These are phyloP conservation scores for Elaphomyces granulatus DNA, from an alignment of 495 filamentous ascomycete species.

Conservation along the genomic window DNA sequence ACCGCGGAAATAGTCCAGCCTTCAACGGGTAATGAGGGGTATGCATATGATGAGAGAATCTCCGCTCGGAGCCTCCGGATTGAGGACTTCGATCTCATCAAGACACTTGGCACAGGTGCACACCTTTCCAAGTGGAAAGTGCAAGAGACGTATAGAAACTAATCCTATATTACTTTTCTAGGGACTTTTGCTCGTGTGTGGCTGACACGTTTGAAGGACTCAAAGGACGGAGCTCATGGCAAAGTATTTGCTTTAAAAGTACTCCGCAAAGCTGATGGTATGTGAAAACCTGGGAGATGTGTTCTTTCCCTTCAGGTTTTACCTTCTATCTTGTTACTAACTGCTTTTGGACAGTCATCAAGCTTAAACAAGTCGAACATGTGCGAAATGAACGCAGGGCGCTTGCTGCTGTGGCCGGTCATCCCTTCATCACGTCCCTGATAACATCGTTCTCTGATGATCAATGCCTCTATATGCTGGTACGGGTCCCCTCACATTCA, in stretches of 20 bases:
- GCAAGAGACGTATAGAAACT: slow-evolving; percentile 6
- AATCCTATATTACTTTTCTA: slow-evolving; percentile 18
- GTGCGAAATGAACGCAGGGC: slow-evolving; percentile 86
- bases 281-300: slow-evolving; percentile 4
- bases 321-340: slow-evolving; percentile 3
- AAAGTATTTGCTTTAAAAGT: slow-evolving; percentile 91
- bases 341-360: slow-evolving; percentile 61
- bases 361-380: slow-evolving; percentile 94
- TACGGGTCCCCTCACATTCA: slow-evolving; percentile 32
- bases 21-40: slow-evolving; percentile 24
- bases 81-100: slow-evolving; percentile 69
- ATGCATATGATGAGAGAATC: slow-evolving; percentile 13
- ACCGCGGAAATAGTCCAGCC: slow-evolving; percentile 31
- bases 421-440: slow-evolving; percentile 92
- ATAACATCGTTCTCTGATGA: slow-evolving; percentile 80
- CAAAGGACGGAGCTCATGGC: slow-evolving; percentile 23
- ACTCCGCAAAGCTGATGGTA: slow-evolving; percentile 72
- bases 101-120: slow-evolving; percentile 80
- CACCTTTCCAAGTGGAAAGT: background rate
- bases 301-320: background rate
- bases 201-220: slow-evolving; percentile 55
- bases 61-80: slow-evolving; percentile 42
- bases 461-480: slow-evolving; percentile 84
- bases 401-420: slow-evolving; percentile 72
- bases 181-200: slow-evolving; percentile 95